These are phyloP conservation scores for Mucor velutinosus DNA, from an alignment of 371 early-diverging fungal species.

Conservation along the genomic window DNA sequence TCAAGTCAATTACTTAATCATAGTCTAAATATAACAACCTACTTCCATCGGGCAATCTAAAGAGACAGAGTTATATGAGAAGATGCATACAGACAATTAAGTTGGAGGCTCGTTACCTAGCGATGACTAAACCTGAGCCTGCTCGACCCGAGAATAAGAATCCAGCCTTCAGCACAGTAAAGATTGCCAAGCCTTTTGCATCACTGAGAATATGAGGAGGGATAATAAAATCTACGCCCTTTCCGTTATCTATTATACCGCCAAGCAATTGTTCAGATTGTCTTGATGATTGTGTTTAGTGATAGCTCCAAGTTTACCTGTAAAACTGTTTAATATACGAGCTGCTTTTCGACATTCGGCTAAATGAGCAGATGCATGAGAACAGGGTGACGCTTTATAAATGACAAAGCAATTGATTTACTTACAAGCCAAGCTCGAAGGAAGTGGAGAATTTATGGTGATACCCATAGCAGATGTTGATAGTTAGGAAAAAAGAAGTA, in stretches of 20 bases:
- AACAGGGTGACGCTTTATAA: neutral
- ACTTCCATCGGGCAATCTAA: slow-evolving; percentile 43
- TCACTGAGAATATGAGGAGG: slow-evolving; percentile 58
- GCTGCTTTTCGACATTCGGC: slow-evolving; percentile 61
- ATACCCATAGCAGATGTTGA: slow-evolving; percentile 3
- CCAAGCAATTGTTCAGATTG: neutral
- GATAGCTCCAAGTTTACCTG: slow-evolving; percentile 22
- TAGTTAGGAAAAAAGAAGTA: neutral
- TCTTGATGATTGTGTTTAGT: neutral
- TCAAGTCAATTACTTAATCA: neutral
- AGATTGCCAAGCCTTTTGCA: slow-evolving; percentile 86
- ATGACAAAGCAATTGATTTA: neutral
- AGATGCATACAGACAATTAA: neutral
- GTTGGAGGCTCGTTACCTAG: slow-evolving; percentile 34
- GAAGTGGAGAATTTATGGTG: slow-evolving; percentile 41
- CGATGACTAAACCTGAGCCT: slow-evolving; percentile 84
- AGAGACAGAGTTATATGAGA: neutral
- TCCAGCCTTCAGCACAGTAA: slow-evolving; percentile 85
- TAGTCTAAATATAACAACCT: slow-evolving; percentile 1
- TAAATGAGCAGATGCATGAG: neutral
- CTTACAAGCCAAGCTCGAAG: slow-evolving; percentile 39
- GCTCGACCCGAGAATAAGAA: slow-evolving; percentile 84
- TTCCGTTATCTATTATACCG: slow-evolving; percentile 33
- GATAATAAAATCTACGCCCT: slow-evolving; percentile 61
- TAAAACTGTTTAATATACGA: slow-evolving; percentile 62